These are phyloP conservation scores for Prunus dulcis DNA, from an alignment of 306 rosid species.

Conservation along the genomic window DNA sequence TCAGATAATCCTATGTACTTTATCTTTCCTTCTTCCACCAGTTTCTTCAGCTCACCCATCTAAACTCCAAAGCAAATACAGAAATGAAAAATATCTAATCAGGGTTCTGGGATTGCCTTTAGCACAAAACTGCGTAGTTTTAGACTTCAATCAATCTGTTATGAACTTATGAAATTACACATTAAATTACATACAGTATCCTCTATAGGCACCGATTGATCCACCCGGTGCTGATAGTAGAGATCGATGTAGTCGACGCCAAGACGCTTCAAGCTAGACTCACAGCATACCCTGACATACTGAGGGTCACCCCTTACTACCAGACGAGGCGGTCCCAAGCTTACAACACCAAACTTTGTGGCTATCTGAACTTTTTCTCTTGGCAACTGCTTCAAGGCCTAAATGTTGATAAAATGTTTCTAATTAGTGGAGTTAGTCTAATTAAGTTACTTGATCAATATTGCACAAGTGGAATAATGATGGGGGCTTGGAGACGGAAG, in stretches of 20 bases:
- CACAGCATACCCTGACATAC: conserved; percentile 57
- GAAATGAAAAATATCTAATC: neutral
- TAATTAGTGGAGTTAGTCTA: neutral
- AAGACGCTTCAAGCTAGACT: conserved; percentile 66
- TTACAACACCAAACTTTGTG: conserved; percentile 64
- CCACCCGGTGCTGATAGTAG: conserved; percentile 68
- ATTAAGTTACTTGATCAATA: neutral
- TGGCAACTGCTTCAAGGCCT: conserved; percentile 71
- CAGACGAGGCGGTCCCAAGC: conserved; percentile 11
- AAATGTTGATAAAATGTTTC: neutral
- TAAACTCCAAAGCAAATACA: conserved; percentile 7
- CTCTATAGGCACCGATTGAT: conserved; percentile 60
- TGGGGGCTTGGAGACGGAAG: too few relatives aligned
- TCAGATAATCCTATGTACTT: conserved; percentile 76
- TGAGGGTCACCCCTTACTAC: conserved; percentile 61
- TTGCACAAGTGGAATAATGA: neutral
- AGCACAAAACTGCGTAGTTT: neutral
- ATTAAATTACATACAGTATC: conserved; percentile 37
- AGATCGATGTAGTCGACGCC: conserved; percentile 68
- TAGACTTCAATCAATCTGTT: too few relatives aligned
- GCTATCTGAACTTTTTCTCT: conserved; percentile 67
- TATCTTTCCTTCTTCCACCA: conserved; percentile 76
- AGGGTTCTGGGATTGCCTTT: neutral
- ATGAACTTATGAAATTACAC: too few relatives aligned
- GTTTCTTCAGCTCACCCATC: conserved; percentile 75